Percentiles rank a stretch among this genome's conserved stretches.
phyloP scores from a whole-genome alignment of 2,329 filamentous ascomycete genomes.

The Colletotrichum orchidophilum region DNA sequence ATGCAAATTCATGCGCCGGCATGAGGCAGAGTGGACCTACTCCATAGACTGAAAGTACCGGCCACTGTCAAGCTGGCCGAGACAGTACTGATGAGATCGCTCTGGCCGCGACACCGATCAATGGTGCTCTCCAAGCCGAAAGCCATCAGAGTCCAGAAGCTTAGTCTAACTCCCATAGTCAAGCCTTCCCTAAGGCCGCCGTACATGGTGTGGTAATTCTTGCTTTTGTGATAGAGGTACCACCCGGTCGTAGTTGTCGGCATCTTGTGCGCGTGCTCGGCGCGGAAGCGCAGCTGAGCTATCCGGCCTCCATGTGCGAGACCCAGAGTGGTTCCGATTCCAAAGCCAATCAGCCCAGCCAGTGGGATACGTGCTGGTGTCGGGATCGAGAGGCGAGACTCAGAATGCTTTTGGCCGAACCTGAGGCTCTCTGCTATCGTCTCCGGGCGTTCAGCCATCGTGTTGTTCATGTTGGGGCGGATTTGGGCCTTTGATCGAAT shows the following conservation, averaged over 20 bases:
- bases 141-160: slow-evolving; percentile 79
- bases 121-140: slow-evolving; percentile 87
- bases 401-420: slow-evolving; percentile 42
- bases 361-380: slow-evolving; percentile 73
- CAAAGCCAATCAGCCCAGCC: slow-evolving; percentile 69
- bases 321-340: slow-evolving; percentile 77
- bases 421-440: slow-evolving; percentile 35
- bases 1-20: neutral
- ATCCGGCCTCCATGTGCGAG: slow-evolving; percentile 76
- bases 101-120: slow-evolving; percentile 74
- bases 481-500: neutral
- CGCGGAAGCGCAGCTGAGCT: slow-evolving; percentile 85
- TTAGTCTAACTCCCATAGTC: slow-evolving; percentile 76
- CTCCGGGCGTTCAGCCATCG: slow-evolving; percentile 17
- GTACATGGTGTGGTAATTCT: slow-evolving; percentile 88
- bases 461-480: neutral
- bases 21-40: slow-evolving; percentile 58
- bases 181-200: slow-evolving; percentile 83
- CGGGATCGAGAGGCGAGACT: slow-evolving; percentile 68
- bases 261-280: slow-evolving; percentile 95
- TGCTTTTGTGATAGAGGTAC: slow-evolving; percentile 99
- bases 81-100: slow-evolving; percentile 83
- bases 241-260: slow-evolving; percentile 85
- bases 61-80: slow-evolving; percentile 86
- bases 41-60: slow-evolving; percentile 86